Percentiles rank a stretch among this genome's conserved stretches.
These are phyloP conservation scores for Thelonectria rubi DNA, from an alignment of 2,329 filamentous ascomycete genomes.

Conservation along the genomic window DNA sequence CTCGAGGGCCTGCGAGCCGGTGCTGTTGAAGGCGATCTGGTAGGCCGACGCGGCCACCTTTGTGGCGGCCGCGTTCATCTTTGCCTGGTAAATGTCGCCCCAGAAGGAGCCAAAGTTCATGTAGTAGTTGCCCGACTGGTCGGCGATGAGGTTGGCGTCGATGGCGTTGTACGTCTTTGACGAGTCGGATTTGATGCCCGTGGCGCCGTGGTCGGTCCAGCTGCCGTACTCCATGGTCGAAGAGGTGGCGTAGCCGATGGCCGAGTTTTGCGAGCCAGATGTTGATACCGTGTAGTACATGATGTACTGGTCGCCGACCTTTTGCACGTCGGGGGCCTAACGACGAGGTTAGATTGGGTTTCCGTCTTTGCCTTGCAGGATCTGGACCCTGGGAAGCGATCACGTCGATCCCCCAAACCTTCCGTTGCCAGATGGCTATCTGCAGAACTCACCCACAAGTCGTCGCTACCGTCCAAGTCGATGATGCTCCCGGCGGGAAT, in stretches of 20 bases:
- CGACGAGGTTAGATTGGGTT: neutral
- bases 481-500: slow-evolving; percentile 52
- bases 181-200: slow-evolving; percentile 57
- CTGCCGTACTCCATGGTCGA: slow-evolving; percentile 59
- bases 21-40: slow-evolving; percentile 62
- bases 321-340: slow-evolving; percentile 33
- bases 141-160: slow-evolving; percentile 62
- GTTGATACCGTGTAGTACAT: slow-evolving; percentile 72
- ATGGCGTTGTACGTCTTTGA: slow-evolving; percentile 66
- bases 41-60: slow-evolving; percentile 42
- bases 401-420: neutral
- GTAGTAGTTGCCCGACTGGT: slow-evolving; percentile 50
- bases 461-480: slow-evolving; percentile 50
- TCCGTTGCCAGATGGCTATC: neutral
- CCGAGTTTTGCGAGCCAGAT: slow-evolving; percentile 68
- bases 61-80: slow-evolving; percentile 52
- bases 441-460: slow-evolving; percentile 52
- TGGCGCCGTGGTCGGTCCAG: slow-evolving; percentile 68
- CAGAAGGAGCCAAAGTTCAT: slow-evolving; percentile 76
- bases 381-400: neutral
- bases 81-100: slow-evolving; percentile 69
- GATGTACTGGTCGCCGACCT: slow-evolving; percentile 67
- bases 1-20: slow-evolving; percentile 63
- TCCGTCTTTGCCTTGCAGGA: neutral
- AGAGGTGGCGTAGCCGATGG: slow-evolving; percentile 65